phyloP scores from a whole-genome alignment of 345 rosid species.

The Eucalyptus fibrosa region DNA sequence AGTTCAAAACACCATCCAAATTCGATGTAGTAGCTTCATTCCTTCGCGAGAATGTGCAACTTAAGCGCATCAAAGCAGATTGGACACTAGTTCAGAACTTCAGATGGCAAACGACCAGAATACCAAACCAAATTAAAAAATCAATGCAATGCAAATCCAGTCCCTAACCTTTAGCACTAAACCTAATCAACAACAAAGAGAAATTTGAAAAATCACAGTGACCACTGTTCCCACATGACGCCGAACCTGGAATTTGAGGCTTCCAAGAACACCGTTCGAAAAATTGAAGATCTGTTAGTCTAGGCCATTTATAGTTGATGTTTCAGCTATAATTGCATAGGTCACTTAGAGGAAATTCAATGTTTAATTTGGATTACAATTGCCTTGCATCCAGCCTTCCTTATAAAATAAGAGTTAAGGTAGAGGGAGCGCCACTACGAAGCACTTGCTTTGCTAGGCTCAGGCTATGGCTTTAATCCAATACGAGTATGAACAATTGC shows the following conservation, averaged over 20 bases:
- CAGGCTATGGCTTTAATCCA: no score
- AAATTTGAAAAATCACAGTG: not conserved
- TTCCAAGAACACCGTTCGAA: not conserved
- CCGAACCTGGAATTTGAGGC: not conserved
- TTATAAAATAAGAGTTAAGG: no score
- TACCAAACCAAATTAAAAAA: not conserved
- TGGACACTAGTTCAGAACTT: not conserved
- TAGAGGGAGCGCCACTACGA: no score
- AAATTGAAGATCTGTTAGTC: no score
- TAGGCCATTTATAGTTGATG: not conserved
- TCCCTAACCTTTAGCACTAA: not conserved
- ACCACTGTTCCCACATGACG: rapidly evolving
- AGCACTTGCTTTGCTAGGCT: no score
- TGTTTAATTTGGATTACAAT: no score
- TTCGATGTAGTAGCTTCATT: not conserved
- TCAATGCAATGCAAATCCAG: not conserved
- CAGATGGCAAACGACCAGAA: not conserved
- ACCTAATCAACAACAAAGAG: not conserved
- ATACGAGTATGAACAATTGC: no score
- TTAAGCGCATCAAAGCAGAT: not conserved
- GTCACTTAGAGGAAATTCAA: no score
- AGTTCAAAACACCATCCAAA: not conserved
- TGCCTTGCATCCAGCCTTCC: no score
- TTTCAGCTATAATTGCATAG: no score
- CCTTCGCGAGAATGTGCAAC: not conserved